Evolutionary conservation across 306 rosid species (phyloP), one percentile per base, ranked within the genome.

Genomic region (Cicer cuneatum): DNA sequence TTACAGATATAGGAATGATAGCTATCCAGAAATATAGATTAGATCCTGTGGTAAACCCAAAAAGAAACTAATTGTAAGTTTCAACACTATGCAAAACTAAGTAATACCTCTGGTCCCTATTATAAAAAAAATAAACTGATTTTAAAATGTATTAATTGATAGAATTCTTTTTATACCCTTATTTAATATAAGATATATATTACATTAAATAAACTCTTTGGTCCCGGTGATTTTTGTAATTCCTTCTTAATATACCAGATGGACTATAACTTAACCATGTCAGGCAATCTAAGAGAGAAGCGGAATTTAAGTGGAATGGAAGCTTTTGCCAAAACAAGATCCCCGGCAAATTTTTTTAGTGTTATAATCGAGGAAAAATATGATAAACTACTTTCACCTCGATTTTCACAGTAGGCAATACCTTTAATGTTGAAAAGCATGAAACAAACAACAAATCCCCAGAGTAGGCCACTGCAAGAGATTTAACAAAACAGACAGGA

Each of bases 11-110:
- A 71, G 99, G 99, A 83, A 90, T 86, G 76, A 90, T 83, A 42
- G 99, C 99, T 75, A 92, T 94, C 99, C 99, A 94, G 89, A 94
- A 90, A 74, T 94, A 92, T 19, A 94, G 95, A 85, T 94, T 94
- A 58, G 99, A 92, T 54, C 99, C 99, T 94, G 95, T 19, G 15
- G 57, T 59, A 72, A 33, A 67, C 69, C 61, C 60, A 48, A 19
- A 82, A 48, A 52, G 65, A 11, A 57, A 54, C 15, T 8, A 18
- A 65, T 6, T 48, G 62, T 70, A 80, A 75, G 73, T 46, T 78
- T 39, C 70, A 47, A 83, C 48, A 78, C 24, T 49, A 71, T 2
- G n/a, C 68, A 66, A 77, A 75, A 69, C 39, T 61, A 49, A 72
- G 39, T 40, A 72, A 16, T 45, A 82, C n/a, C 11, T 29, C 35